Base-by-base conservation (phyloP, 2,329 filamentous ascomycete genomes). In the Trichoderma gracile region DNA sequence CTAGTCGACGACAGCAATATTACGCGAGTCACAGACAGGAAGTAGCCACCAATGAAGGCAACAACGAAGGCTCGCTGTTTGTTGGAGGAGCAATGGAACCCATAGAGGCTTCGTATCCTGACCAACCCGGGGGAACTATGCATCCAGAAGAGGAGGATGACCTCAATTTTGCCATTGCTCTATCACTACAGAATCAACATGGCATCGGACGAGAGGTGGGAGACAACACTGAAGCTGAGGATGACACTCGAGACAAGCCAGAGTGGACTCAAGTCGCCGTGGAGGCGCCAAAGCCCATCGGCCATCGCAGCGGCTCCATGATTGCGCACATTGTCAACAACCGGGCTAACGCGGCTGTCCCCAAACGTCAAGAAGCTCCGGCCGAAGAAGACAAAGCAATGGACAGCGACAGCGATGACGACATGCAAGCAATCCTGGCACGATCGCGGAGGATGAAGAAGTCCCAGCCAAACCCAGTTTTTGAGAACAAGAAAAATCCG, bases 251-350 rank as follows among this genome's bases (percentile, higher is more conserved):
- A 30, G 69, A 73, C 25, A 67, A 68, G 33, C 86, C 85, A 0
- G 75, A 80, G 59, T 89, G 86, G 82, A 79, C 78, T 47, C 86
- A 88, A 73, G 82, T 78, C 68, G 81, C 83, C 2, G 84, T 79
- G 0, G 73, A 78, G 25, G 76, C 76, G 3, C 74, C 82, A 1
- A 85, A 80, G 67, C 84, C 85, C 0, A 82, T 88, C 30, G 27
- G 59, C 4, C 71, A 75, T 5, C 78, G 79, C 3, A 77, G 78
- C 30, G 85, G 86, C 2, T 81, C 83, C 42, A 86, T 88, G 73
- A 90, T 92, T 66, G 89, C 89, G 12, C 86, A 88, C 66, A 83
- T 91, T 59, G 88, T 92, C 64, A 93, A 93, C 71, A 89, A 89
- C 68, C 82, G 89, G 71, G 85, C 89, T 17, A 90, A 82, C 68